Conservation (phyloP, 2,329 filamentous ascomycete genomes). For the Botrytis medusae region DNA sequence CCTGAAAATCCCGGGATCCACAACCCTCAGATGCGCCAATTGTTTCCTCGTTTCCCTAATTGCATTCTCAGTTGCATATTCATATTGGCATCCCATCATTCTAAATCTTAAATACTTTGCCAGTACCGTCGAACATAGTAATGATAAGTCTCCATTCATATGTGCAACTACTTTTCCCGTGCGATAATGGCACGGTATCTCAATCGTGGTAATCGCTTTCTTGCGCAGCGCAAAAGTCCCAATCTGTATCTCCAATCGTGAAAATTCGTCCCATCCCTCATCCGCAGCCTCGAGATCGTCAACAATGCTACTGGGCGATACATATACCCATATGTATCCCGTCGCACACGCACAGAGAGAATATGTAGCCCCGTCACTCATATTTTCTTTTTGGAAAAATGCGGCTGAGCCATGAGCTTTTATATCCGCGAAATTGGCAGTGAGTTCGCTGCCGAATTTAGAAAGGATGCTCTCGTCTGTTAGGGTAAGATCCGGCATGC, state of each 20-base stretch:
- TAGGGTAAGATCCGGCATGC: conserved; percentile 32
- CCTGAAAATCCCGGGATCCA: conserved; percentile 28
- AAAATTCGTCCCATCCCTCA: conserved; percentile 22
- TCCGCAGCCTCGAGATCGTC: conserved; percentile 5
- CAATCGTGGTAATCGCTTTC: conserved; percentile 32
- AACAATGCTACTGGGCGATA: not conserved
- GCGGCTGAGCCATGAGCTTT: conserved; percentile 31
- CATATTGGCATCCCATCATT: conserved; percentile 36
- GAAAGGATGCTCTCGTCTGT: conserved; percentile 33
- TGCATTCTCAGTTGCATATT: conserved; percentile 33
- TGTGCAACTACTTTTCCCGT: not conserved
- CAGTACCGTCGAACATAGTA: conserved; percentile 33
- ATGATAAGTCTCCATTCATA: conserved; percentile 28
- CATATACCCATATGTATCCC: conserved; percentile 36
- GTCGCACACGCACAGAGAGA: conserved; percentile 36
- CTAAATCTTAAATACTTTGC: conserved; percentile 33
- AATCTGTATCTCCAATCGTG: conserved; percentile 33
- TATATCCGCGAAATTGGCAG: conserved; percentile 37
- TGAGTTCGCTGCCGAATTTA: conserved; percentile 35
- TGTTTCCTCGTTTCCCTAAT: conserved; percentile 29
- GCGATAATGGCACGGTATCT: conserved; percentile 32
- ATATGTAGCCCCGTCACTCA: conserved; percentile 30
- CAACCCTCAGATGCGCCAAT: conserved; percentile 2
- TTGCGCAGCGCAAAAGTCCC: conserved; percentile 35
- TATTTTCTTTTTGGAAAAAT: conserved; percentile 34